phyloP scores from a whole-genome alignment of 306 rosid genomes.

The Prunus mira region DNA sequence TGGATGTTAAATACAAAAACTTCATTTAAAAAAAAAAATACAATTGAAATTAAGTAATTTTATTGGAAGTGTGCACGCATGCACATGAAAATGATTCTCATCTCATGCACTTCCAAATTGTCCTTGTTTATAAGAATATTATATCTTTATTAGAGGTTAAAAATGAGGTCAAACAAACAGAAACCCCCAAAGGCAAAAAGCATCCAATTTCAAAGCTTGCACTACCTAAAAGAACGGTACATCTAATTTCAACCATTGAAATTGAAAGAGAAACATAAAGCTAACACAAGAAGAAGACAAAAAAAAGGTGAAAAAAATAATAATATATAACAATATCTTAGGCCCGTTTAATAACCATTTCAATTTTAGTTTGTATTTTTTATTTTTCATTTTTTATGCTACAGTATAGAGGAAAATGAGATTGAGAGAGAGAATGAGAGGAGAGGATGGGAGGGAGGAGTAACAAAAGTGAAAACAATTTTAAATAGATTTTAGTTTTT shows the following conservation, averaged over 20 bases:
- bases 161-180: conserved; percentile 3
- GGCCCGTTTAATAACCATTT: too few relatives aligned
- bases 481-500: too few relatives aligned
- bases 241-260: background rate
- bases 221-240: conserved; percentile 4
- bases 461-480: too few relatives aligned
- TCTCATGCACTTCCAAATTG: background rate
- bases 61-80: background rate
- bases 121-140: background rate
- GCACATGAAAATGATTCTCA: background rate
- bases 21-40: background rate
- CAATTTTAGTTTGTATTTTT: too few relatives aligned
- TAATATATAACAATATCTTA: background rate
- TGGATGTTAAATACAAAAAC: background rate
- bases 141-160: background rate
- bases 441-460: too few relatives aligned
- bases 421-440: too few relatives aligned
- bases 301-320: background rate
- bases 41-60: background rate
- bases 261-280: background rate
- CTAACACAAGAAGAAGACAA: too few relatives aligned
- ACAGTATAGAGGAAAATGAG: too few relatives aligned
- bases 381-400: too few relatives aligned
- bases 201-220: conserved; percentile 2
- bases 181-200: conserved; percentile 8